phyloP scores from a whole-genome alignment of 1,284 basidiomycete species.

The Rhodotorula sp. region DNA sequence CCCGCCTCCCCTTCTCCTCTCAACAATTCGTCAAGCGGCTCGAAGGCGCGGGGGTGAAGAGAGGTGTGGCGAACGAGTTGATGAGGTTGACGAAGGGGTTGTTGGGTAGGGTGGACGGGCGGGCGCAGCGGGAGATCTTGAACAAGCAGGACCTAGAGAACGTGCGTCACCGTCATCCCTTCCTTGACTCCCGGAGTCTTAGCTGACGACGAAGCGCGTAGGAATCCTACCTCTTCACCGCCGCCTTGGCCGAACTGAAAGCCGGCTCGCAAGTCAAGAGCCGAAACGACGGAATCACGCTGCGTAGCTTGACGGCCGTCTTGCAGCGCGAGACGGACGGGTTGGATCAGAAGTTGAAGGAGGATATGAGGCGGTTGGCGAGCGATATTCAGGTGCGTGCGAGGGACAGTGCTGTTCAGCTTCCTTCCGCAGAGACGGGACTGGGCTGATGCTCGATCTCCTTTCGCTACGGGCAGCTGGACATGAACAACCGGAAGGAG shows the following conservation, averaged over 20 bases:
- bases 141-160: conserved; percentile 85
- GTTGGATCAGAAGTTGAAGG: conserved; percentile 87
- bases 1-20: conserved; percentile 43
- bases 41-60: conserved; percentile 24
- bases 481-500: conserved; percentile 88
- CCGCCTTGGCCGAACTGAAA: conserved; percentile 85
- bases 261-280: conserved; percentile 81
- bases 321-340: conserved; percentile 85
- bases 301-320: conserved; percentile 69
- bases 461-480: conserved; percentile 72
- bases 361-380: conserved; percentile 82
- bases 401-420: neutral
- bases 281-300: conserved; percentile 77
- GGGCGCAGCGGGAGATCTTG: conserved; percentile 70
- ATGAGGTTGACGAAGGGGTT: conserved; percentile 84
- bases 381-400: conserved; percentile 63
- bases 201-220: conserved; percentile 47
- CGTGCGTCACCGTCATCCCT: conserved; percentile 55
- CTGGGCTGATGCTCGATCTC: no score
- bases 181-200: no score
- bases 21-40: conserved; percentile 38
- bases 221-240: conserved; percentile 95
- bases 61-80: conserved; percentile 50
- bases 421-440: neutral
- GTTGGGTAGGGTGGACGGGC: conserved; percentile 71